A percentile compares a stretch with the other conserved stretches of the same genome.
Evolutionary conservation across 306 rosid genomes (phyloP).

Genomic region (Cucumis sativus): DNA sequence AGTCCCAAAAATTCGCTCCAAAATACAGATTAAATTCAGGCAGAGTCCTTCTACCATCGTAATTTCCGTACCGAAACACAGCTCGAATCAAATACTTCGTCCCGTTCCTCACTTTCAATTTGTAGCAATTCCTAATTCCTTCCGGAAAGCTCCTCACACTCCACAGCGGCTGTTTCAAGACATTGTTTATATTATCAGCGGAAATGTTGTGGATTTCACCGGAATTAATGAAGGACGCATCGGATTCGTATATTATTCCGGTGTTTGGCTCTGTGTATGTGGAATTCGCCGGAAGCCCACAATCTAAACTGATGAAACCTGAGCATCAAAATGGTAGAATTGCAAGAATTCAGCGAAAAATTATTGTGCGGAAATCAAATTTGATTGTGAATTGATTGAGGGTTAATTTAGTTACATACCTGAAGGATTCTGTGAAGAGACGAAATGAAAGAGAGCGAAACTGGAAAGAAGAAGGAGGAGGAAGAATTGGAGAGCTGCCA

Average conservation of each 20-base stretch:
- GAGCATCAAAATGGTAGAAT: background rate
- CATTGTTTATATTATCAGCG: background rate
- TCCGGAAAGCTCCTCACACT: slow-evolving; percentile 41
- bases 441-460: slow-evolving; percentile 1
- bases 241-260: slow-evolving; percentile 36
- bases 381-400: background rate
- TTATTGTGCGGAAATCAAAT: background rate
- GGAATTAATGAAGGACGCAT: slow-evolving; percentile 23
- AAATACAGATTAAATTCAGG: slow-evolving; percentile 35
- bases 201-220: slow-evolving; percentile 16
- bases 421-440: slow-evolving; percentile 26
- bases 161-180: slow-evolving; percentile 3
- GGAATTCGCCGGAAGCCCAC: slow-evolving; percentile 23
- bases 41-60: slow-evolving; percentile 12
- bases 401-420: slow-evolving; percentile 10
- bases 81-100: slow-evolving; percentile 32
- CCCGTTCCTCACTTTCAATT: slow-evolving; percentile 13
- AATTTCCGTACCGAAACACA: slow-evolving; percentile 32
- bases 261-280: slow-evolving; percentile 15
- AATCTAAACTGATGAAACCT: slow-evolving; percentile 51
- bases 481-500: background rate
- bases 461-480: background rate
- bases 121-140: slow-evolving; percentile 53
- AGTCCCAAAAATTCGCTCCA: slow-evolving; percentile 30
- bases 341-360: background rate